Conservation (phyloP, 1,139 yeast species). For the Candida labiduridarum region DNA sequence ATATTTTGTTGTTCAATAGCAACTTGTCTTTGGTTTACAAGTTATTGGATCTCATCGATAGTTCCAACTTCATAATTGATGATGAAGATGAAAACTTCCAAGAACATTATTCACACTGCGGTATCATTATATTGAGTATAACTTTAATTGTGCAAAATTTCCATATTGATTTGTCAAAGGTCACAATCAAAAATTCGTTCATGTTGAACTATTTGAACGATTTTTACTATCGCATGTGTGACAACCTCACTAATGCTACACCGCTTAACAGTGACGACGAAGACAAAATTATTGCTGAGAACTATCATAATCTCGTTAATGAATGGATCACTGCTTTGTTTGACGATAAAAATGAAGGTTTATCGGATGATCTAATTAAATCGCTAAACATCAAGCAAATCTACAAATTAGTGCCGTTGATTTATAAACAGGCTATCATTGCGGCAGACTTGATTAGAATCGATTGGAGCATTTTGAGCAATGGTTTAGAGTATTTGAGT, state of each 20-base stretch:
- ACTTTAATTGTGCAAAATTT: conserved; percentile 48
- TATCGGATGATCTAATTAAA: conserved; percentile 79
- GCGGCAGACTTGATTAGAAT: conserved; percentile 62
- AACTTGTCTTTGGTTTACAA: conserved; percentile 22
- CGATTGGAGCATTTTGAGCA: conserved; percentile 31
- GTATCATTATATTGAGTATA: conserved; percentile 56
- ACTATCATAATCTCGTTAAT: conserved; percentile 53
- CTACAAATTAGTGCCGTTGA: conserved; percentile 67
- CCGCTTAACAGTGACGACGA: conserved; percentile 24
- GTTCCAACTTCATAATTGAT: conserved; percentile 34
- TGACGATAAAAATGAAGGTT: conserved; percentile 73
- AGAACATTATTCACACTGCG: conserved; percentile 70
- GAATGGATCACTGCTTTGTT: conserved; percentile 84
- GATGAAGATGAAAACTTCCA: conserved; percentile 60
- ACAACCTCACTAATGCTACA: conserved; percentile 27
- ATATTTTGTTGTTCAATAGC: conserved; percentile 41
- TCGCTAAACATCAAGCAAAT: conserved; percentile 69
- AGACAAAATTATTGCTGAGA: conserved; percentile 33
- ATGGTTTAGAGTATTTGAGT: conserved; percentile 49
- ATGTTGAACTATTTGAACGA: conserved; percentile 36
- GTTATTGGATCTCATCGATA: conserved; percentile 38
- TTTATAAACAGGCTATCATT: conserved; percentile 71
- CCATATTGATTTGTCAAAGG: conserved; percentile 35
- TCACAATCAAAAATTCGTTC: conserved; percentile 31
- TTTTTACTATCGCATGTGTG: conserved; percentile 36